Evolutionary conservation across 1,139 yeast species (phyloP).

Genomic region (Scheffersomyces cryptocercus): DNA sequence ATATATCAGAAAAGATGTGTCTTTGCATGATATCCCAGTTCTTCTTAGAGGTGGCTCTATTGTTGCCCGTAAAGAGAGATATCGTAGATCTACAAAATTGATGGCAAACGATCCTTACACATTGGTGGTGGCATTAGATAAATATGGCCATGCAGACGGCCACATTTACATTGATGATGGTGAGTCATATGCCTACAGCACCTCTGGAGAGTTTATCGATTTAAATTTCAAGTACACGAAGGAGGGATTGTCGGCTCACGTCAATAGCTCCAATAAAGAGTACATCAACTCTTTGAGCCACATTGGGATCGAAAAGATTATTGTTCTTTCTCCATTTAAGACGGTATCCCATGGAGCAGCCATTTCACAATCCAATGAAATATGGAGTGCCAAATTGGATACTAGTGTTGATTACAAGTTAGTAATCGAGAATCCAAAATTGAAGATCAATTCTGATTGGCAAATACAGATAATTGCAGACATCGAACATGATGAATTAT

Average conservation of each 20-base stretch:
- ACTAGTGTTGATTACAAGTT: conserved; percentile 17
- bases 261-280: conserved; percentile 17
- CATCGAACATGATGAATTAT: conserved; percentile 32
- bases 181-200: conserved; percentile 58
- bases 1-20: conserved; percentile 32
- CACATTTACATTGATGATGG: conserved; percentile 82
- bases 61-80: conserved; percentile 64
- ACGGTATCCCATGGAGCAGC: conserved; percentile 17
- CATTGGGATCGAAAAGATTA: conserved; percentile 58
- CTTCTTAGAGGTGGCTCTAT: conserved; percentile 78
- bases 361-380: conserved; percentile 33
- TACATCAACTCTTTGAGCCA: conserved; percentile 20
- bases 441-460: conserved; percentile 56
- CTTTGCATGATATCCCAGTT: conserved; percentile 68
- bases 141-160: conserved; percentile 53
- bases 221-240: conserved; percentile 31
- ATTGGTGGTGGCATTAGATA: conserved; percentile 60
- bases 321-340: conserved; percentile 45
- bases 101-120: conserved; percentile 87
- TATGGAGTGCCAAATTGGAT: conserved; percentile 33
- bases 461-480: conserved; percentile 20
- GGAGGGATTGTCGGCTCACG: conserved; percentile 16
- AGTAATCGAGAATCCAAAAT: conserved; percentile 55
- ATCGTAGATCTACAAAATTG: conserved; percentile 75
- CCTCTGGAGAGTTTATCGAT: conserved; percentile 47